Evolutionary conservation across 2,329 filamentous ascomycete species (phyloP), one percentile per base, ranked within the genome.

Genomic region (Aspergillus calidoustus): DNA sequence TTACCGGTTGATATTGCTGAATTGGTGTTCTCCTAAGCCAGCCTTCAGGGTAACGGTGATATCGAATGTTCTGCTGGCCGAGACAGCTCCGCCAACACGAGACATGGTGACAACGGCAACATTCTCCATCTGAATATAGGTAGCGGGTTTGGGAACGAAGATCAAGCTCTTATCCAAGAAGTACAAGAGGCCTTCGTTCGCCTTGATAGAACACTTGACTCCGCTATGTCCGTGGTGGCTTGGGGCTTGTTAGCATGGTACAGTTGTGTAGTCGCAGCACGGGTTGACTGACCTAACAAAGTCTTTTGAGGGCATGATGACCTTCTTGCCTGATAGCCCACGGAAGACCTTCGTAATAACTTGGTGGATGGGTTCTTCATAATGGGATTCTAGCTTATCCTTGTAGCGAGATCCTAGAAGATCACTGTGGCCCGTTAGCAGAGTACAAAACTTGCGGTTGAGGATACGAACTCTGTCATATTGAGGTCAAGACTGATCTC

Each of bases 201-300:
- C 96, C 81, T 99, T 99, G 87, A 99, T 97, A n/a, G 93, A 96
- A 79, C 95, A 99, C 81, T 99, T 99, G 79, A 99, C 96, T 61
- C 95, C 95, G 69, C 89, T 92, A 77, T 97, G 93, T 72, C 91
- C 88, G 76, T 97, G 93, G 80, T 98, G 95, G 68, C 91, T 77
- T 47, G 23, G 38, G 19, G 15, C 2, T 19, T 44, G 54, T 67
- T 44, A 64, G 61, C 17, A 41, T 13, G 34, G 31, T 31, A n/a
- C 15, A 46, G 1, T 23, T 55, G 7, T 15, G 23, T 8, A 22
- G n/a, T 13, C 22, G 7, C 8, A 2, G 6, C 30, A n/a, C 19
- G n/a, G 17, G 38, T n/a, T 56, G 2, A 64, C 74, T 68, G 34
- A 89, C 83, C 89, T 96, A 74, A 89, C 85, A 80, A 99, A 99